Evolutionary conservation across 2,329 filamentous ascomycete genomes (phyloP), one percentile per base, ranked within the genome.

Genomic region (Paraconiothyrium sp.): DNA sequence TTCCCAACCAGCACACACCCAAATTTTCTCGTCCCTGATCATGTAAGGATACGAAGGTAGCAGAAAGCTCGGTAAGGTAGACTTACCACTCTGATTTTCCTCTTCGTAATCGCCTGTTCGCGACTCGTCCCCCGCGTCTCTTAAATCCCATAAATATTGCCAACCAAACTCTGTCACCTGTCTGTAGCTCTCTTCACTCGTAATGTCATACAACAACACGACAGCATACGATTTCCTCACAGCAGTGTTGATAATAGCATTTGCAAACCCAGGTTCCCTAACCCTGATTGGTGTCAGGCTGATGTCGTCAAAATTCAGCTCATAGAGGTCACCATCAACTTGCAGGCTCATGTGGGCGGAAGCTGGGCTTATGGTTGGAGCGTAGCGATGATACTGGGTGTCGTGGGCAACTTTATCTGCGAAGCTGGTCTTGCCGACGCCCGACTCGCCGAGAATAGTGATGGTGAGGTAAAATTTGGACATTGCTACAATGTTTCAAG

Each of bases 121-220:
- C 34, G 22, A 27, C 27, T 32, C 47, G 20, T 6, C 27, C 27
- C 27, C 27, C 20, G 44, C 32, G 11, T 51, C 39, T 20, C 65
- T 65, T 57, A 64, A 64, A 2, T 41, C 46, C 59, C 67, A 68
- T 7, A 67, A 44, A 46, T 65, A 59, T 14, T 57, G n/a, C 52
- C 72, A 75, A 2, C 64, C 71, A 8, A 66, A 39, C 2, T 59
- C 54, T 0, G 62, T 72, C 10, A 76, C 49, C 4, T 62, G 41
- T 1, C 72, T 65, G 41, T 72, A 76, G n/a, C 65, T 73, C 30
- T 47, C 41, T 11, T 47, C 30, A 32, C 32, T 58, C 5, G 72
- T 75, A 7, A 76, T 60, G 41, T 76, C 72, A 57, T 75, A 78
- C 1, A 78, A 48, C 2, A 78, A 54, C 1, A 76, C 62, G 3